Evolutionary conservation across 169 alveolate species (phyloP).

Genomic region (Plasmodium gaboni): DNA sequence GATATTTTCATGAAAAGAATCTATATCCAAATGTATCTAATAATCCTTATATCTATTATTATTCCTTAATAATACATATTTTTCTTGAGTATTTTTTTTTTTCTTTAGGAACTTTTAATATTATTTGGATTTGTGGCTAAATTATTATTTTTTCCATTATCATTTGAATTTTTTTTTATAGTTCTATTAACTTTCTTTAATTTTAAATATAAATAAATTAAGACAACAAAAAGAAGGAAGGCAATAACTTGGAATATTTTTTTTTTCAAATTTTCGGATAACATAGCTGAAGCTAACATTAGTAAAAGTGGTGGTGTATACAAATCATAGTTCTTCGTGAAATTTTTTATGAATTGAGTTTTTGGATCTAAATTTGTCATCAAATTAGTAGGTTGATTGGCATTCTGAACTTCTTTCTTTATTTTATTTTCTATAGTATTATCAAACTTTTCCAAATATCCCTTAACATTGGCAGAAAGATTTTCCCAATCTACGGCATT

Average conservation of each 20-base stretch:
- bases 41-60: no score
- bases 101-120: no score
- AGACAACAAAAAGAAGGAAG: conserved; percentile 13
- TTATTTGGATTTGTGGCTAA: no score
- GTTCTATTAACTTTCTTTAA: conserved; percentile 22
- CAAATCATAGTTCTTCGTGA: conserved; percentile 13
- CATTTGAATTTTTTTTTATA: no score
- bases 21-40: no score
- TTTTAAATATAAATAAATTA: conserved; percentile 25
- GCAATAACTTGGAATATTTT: conserved; percentile 14
- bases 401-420: conserved; percentile 7
- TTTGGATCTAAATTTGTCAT: conserved; percentile 1
- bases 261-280: conserved; percentile 23
- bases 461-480: conserved; percentile 15
- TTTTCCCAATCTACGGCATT: conserved; percentile 33
- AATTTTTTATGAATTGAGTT: conserved; percentile 4
- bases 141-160: no score
- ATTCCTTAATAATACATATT: background rate
- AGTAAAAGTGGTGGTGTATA: conserved; percentile 34
- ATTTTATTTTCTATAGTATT: conserved; percentile 17
- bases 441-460: conserved; percentile 17
- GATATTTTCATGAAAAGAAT: no score
- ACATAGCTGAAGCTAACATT: conserved; percentile 4
- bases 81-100: conserved; percentile 3
- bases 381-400: background rate